These are phyloP conservation scores for Sporothrix brunneoviolacea DNA, from an alignment of 2,329 filamentous ascomycete genomes.

Conservation along the genomic window DNA sequence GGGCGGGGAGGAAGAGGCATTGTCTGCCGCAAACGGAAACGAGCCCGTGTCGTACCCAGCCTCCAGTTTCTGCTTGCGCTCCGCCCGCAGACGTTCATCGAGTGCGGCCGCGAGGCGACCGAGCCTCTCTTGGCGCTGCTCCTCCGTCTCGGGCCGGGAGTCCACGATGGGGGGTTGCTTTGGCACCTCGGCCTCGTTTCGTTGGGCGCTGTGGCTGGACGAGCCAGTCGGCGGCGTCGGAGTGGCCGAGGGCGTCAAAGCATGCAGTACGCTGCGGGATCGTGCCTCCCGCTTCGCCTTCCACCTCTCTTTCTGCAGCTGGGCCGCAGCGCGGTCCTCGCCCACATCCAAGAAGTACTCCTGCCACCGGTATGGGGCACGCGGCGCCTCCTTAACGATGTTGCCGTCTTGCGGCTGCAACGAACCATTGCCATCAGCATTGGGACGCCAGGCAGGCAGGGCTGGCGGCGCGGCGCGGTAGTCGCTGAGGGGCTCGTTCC, in stretches of 20 bases:
- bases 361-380: background rate
- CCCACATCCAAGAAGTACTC: conserved; percentile 10
- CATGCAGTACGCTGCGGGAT: too few species aligned
- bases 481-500: background rate
- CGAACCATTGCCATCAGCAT: too few species aligned
- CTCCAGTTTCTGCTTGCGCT: background rate
- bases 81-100: background rate
- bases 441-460: background rate
- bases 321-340: background rate
- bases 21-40: too few species aligned
- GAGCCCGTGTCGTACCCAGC: too few species aligned
- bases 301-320: background rate
- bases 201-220: too few species aligned
- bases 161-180: background rate
- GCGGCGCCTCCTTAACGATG: too few species aligned
- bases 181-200: background rate
- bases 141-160: background rate
- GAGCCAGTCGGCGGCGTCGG: background rate
- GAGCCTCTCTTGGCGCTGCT: background rate
- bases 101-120: background rate
- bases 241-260: background rate
- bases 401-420: too few species aligned
- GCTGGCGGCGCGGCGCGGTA: background rate
- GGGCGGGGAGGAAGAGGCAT: too few species aligned
- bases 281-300: background rate